phyloP scores from a whole-genome alignment of 345 rosid species.

The Trapa bicornis region DNA sequence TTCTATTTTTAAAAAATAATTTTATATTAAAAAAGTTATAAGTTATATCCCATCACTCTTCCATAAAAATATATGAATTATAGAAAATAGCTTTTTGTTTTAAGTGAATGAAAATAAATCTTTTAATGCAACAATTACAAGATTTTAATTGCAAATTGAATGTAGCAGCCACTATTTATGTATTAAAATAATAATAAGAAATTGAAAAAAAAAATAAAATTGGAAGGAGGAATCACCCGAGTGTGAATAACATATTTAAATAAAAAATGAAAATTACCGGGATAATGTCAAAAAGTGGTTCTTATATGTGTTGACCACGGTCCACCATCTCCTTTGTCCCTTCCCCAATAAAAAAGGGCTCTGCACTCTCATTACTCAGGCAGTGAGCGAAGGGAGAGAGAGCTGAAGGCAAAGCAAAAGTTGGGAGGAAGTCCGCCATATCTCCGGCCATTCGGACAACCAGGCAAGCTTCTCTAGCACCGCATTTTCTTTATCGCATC shows the following conservation, averaged over 20 bases:
- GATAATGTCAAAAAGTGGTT: conserved; percentile 1
- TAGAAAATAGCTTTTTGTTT: too few species aligned
- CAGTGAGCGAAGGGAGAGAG: too few species aligned
- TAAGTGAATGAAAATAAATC: too few species aligned
- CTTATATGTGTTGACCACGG: not conserved
- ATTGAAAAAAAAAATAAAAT: not conserved
- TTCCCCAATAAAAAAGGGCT: not conserved
- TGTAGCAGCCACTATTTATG: too few species aligned
- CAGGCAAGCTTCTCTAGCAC: not conserved
- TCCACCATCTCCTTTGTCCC: conserved; percentile 1
- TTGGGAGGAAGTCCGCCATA: not conserved
- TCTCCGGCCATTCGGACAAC: not conserved
- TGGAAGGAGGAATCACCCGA: not conserved
- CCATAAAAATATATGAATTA: too few species aligned
- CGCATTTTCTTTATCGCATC: not conserved
- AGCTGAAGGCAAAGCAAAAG: not conserved
- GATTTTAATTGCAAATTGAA: too few species aligned
- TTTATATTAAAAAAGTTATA: too few species aligned
- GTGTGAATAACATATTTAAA: not conserved
- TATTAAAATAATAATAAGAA: too few species aligned
- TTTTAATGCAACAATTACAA: too few species aligned
- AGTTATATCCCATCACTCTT: too few species aligned
- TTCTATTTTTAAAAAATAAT: too few species aligned
- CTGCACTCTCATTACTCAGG: not conserved
- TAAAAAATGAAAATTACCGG: not conserved